phyloP scores from a whole-genome alignment of 2,329 filamentous ascomycete genomes.

The Colletotrichum graminicola region DNA sequence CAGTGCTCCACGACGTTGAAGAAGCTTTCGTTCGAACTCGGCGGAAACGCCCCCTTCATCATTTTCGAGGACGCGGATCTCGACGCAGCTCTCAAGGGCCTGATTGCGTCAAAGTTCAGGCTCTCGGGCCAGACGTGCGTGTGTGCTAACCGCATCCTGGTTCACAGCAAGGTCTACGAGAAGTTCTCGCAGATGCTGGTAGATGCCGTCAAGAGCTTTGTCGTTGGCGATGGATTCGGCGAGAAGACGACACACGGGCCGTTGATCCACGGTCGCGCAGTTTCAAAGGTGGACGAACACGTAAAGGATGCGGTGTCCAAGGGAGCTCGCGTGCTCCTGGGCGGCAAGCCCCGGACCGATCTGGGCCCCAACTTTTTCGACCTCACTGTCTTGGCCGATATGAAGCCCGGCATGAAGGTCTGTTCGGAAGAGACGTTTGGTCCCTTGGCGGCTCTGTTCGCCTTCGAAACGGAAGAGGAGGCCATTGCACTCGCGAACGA shows the following conservation, averaged over 20 bases:
- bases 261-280: slow-evolving; percentile 76
- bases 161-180: slow-evolving; percentile 71
- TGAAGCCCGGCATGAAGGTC: slow-evolving; percentile 57
- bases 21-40: slow-evolving; percentile 76
- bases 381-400: slow-evolving; percentile 60
- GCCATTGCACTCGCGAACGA: slow-evolving; percentile 60
- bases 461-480: slow-evolving; percentile 58
- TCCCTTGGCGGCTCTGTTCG: slow-evolving; percentile 57
- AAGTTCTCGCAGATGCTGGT: slow-evolving; percentile 74
- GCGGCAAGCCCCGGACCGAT: slow-evolving; percentile 61
- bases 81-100: slow-evolving; percentile 74
- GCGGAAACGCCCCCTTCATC: slow-evolving; percentile 74
- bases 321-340: slow-evolving; percentile 74
- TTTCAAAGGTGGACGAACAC: slow-evolving; percentile 78
- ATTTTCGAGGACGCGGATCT: slow-evolving; percentile 76
- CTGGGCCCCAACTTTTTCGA: slow-evolving; percentile 59
- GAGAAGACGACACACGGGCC: slow-evolving; percentile 80
- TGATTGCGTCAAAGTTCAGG: slow-evolving; percentile 64
- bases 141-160: slow-evolving; percentile 74
- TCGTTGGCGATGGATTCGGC: slow-evolving; percentile 78
- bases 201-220: slow-evolving; percentile 68
- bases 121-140: slow-evolving; percentile 76
- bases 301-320: slow-evolving; percentile 77
- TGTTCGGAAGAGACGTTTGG: slow-evolving; percentile 64
- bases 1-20: slow-evolving; percentile 74